These are phyloP conservation scores for Nicotiana attenuata DNA, from an alignment of 257 asterid genomes.

Conservation along the genomic window DNA sequence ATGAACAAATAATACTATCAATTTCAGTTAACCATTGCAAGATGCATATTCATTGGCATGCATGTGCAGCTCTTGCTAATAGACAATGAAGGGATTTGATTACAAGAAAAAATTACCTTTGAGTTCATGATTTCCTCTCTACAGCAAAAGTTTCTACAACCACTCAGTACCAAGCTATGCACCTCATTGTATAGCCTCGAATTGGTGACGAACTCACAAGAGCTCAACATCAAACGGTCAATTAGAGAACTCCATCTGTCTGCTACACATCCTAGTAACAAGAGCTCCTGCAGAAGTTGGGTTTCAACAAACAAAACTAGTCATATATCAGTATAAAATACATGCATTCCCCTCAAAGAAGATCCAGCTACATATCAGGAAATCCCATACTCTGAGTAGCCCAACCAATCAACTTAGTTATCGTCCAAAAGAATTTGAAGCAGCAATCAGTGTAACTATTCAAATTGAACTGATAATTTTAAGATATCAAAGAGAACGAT, in stretches of 20 bases:
- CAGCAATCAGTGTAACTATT: not conserved
- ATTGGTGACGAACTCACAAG: conserved; percentile 35
- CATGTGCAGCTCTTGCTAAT: not conserved
- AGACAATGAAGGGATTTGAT: not conserved
- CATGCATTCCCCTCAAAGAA: not conserved
- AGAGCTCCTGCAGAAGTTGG: conserved; percentile 54
- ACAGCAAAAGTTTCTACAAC: conserved; percentile 22
- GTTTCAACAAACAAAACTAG: not conserved
- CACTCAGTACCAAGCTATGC: conserved; percentile 29
- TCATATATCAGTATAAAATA: not conserved
- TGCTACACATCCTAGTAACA: conserved; percentile 55
- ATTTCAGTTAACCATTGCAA: not conserved
- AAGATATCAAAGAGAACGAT: not conserved
- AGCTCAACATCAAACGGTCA: conserved; percentile 47
- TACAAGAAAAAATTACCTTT: conserved; percentile 36
- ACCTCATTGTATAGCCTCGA: conserved; percentile 50
- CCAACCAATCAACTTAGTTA: not conserved
- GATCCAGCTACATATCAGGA: not conserved
- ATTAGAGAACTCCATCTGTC: conserved; percentile 55
- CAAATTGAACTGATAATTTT: not conserved
- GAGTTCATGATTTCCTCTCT: conserved; percentile 33
- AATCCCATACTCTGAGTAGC: not conserved
- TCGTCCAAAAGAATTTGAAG: not conserved
- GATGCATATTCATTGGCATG: not conserved
- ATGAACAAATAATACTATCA: not conserved